Conservation (phyloP, 2,329 filamentous ascomycete species). For the Thielaviopsis ethacetica region DNA sequence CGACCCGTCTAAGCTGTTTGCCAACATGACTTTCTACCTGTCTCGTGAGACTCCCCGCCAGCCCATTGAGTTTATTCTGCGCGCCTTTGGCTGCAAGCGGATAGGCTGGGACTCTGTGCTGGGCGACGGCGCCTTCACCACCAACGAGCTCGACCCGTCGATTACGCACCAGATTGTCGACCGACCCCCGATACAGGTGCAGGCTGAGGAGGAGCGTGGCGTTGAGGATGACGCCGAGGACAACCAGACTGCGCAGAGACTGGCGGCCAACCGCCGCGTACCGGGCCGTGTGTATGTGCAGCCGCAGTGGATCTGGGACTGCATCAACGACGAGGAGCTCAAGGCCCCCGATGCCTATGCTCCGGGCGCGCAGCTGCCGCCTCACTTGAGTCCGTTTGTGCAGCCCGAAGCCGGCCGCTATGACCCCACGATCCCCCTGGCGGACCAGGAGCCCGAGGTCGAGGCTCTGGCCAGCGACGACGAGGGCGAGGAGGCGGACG, state of each 20-base stretch:
- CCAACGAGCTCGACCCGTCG: conserved; percentile 67
- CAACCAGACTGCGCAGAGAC: conserved; percentile 44
- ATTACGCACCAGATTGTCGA: conserved; percentile 98
- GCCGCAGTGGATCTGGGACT: conserved; percentile 98
- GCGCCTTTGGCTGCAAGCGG: conserved; percentile 87
- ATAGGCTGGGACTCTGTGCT: conserved; percentile 88
- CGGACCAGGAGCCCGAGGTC: conserved; percentile 73
- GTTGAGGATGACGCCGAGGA: conserved; percentile 31
- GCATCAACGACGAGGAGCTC: conserved; percentile 78
- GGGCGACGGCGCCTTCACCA: conserved; percentile 83
- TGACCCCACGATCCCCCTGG: conserved; percentile 72
- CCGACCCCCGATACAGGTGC: conserved; percentile 56
- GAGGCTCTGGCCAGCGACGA: conserved; percentile 62
- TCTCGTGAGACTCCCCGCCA: conserved; percentile 86
- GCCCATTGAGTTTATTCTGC: conserved; percentile 80
- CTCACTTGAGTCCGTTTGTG: conserved; percentile 92
- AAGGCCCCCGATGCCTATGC: conserved; percentile 77
- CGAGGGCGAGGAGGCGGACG: conserved; percentile 33
- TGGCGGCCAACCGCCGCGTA: conserved; percentile 52
- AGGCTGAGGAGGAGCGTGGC: conserved; percentile 27
- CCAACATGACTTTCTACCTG: conserved; percentile 78
- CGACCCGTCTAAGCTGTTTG: conserved; percentile 62
- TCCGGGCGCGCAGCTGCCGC: conserved; percentile 76
- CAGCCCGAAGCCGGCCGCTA: conserved; percentile 76
- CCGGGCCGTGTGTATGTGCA: conserved; percentile 89